Percentiles rank a stretch among this genome's conserved stretches.
phyloP scores from a whole-genome alignment of 805 yeast species.

The Candida coquimbonensis region DNA sequence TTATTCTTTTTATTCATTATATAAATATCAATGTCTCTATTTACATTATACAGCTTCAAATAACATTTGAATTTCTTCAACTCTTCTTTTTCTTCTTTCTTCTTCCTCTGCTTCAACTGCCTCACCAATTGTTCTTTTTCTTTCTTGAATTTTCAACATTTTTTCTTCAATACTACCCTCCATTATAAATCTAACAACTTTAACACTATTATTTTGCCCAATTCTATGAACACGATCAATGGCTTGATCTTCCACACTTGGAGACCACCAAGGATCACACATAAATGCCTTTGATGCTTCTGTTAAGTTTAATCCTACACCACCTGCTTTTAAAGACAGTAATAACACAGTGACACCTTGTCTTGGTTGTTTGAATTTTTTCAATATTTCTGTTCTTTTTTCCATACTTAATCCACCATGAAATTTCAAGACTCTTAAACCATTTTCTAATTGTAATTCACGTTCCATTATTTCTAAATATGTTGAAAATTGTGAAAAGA shows the following conservation, averaged over 20 bases:
- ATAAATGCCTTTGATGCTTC: slow-evolving; percentile 78
- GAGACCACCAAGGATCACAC: slow-evolving; percentile 99
- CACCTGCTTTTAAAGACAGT: slow-evolving; percentile 84
- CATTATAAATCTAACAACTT: slow-evolving; percentile 73
- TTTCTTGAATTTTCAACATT: slow-evolving; percentile 81
- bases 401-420: slow-evolving; percentile 73
- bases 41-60: slow-evolving; percentile 34
- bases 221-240: slow-evolving; percentile 87
- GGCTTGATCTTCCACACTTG: slow-evolving; percentile 85
- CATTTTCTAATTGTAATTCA: slow-evolving; percentile 44
- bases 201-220: slow-evolving; percentile 72
- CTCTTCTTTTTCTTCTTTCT: slow-evolving; percentile 59
- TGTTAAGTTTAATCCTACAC: slow-evolving; percentile 85
- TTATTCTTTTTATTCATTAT: slow-evolving; percentile 3
- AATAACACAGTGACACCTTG: slow-evolving; percentile 43
- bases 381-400: slow-evolving; percentile 56
- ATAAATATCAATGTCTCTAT: no score
- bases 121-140: slow-evolving; percentile 76
- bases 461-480: slow-evolving; percentile 68
- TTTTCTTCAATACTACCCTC: slow-evolving; percentile 80
- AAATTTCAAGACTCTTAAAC: slow-evolving; percentile 57
- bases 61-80: slow-evolving; percentile 65
- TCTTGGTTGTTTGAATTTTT: slow-evolving; percentile 39
- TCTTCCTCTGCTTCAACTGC: slow-evolving; percentile 72
- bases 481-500: slow-evolving; percentile 85